phyloP scores from a whole-genome alignment of 176 grass and related monocot species.

The Juncus inflexus region DNA sequence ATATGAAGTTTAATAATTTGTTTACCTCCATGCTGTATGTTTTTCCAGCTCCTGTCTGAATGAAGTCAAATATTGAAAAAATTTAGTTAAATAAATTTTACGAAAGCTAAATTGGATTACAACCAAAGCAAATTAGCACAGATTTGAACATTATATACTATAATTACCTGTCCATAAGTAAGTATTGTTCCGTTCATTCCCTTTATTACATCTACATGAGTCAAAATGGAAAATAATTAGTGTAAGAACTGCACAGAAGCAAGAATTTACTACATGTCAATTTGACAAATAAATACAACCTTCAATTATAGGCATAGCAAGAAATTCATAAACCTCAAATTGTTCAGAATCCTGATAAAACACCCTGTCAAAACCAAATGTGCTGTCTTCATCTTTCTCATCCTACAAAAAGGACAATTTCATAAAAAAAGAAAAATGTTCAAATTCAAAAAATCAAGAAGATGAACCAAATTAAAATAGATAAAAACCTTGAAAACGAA shows the following conservation, averaged over 20 bases:
- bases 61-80: constrained; percentile 23
- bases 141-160: constrained; percentile 18
- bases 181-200: constrained; percentile 76
- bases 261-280: background rate
- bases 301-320: constrained; percentile 62
- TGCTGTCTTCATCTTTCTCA: constrained; percentile 57
- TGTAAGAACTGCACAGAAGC: background rate
- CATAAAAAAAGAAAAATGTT: background rate
- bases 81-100: constrained; percentile 11
- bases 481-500: constrained; percentile 62
- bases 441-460: too few relatives aligned
- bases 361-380: constrained; percentile 77
- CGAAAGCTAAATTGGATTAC: constrained; percentile 14
- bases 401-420: constrained; percentile 29
- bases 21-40: constrained; percentile 90
- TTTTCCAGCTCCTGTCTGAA: constrained; percentile 80
- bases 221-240: constrained; percentile 2
- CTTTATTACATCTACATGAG: constrained; percentile 45
- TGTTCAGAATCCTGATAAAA: constrained; percentile 64
- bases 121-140: constrained; percentile 2
- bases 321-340: constrained; percentile 61
- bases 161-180: constrained; percentile 70
- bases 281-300: constrained; percentile 22
- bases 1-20: constrained; percentile 14
- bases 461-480: constrained; percentile 10